Evolutionary conservation across 2,329 filamentous ascomycete genomes (phyloP).

Genomic region (Beauveria sp.): DNA sequence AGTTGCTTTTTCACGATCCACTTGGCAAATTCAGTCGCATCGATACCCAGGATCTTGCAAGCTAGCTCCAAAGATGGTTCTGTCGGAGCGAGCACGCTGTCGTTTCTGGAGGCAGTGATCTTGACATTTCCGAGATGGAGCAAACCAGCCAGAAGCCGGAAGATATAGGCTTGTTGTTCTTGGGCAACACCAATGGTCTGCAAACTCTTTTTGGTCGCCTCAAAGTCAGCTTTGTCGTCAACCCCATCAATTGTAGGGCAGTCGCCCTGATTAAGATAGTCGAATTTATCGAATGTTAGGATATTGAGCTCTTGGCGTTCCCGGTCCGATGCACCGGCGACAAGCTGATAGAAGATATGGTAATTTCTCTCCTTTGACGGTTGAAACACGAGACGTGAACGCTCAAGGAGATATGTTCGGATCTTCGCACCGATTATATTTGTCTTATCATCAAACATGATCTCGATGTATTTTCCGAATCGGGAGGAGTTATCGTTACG

Average conservation of each 20-base stretch:
- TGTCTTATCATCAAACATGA: constrained; percentile 93
- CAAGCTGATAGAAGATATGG: constrained; percentile 97
- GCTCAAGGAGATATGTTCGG: constrained; percentile 87
- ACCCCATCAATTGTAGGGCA: constrained; percentile 87
- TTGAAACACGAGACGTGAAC: constrained; percentile 93
- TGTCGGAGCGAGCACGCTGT: constrained; percentile 71
- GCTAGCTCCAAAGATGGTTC: constrained; percentile 80
- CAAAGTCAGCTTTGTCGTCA: constrained; percentile 90
- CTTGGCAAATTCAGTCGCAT: constrained; percentile 79
- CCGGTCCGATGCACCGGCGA: constrained; percentile 80
- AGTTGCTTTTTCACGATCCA: constrained; percentile 99
- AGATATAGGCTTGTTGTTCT: constrained; percentile 73
- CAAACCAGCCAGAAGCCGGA: constrained; percentile 81
- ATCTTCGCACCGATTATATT: constrained; percentile 98
- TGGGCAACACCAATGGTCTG: constrained; percentile 77
- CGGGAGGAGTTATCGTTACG: constrained; percentile 98
- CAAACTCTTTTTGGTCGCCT: constrained; percentile 78
- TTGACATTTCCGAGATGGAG: constrained; percentile 95
- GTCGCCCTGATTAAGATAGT: constrained; percentile 93
- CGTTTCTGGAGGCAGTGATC: constrained; percentile 82
- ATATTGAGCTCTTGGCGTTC: constrained; percentile 75
- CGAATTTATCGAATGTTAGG: constrained; percentile 79
- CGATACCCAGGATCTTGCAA: constrained; percentile 78
- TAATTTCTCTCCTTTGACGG: constrained; percentile 97
- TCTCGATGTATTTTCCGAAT: constrained; percentile 99